Evolutionary conservation across 306 rosid genomes (phyloP).

Genomic region (Rosa lucieae): DNA sequence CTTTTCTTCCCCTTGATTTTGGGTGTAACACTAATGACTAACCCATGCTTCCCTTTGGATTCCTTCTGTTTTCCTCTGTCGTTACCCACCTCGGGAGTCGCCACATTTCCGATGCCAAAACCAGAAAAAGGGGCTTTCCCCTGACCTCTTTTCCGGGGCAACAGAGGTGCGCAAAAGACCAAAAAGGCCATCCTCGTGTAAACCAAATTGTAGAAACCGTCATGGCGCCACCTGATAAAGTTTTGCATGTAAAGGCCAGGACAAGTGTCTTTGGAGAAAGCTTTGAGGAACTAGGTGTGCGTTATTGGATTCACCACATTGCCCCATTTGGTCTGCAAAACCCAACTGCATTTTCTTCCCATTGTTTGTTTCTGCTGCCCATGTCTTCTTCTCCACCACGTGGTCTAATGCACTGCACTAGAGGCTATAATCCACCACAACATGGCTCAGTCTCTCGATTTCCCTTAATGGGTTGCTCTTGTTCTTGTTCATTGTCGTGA

Average conservation of each 20-base stretch:
- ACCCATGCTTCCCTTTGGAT: not conserved
- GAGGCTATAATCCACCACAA: constrained; percentile 13
- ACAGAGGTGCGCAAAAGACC: not conserved
- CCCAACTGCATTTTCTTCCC: not conserved
- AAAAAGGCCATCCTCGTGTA: constrained; percentile 3
- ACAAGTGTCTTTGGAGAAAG: constrained; percentile 32
- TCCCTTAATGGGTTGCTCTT: constrained; percentile 24
- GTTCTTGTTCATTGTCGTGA: constrained; percentile 15
- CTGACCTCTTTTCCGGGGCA: not conserved
- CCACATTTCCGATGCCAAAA: constrained; percentile 5
- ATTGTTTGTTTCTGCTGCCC: constrained; percentile 13
- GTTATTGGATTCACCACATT: constrained; percentile 12
- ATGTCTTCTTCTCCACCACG: constrained; percentile 29
- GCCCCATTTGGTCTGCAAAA: constrained; percentile 4
- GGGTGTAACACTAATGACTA: not conserved
- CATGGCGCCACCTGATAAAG: constrained; percentile 32
- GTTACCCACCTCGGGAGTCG: constrained; percentile 13
- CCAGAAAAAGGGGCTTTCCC: not conserved
- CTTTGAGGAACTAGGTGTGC: constrained; percentile 18
- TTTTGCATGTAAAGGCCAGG: constrained; percentile 34
- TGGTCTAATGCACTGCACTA: constrained; percentile 9
- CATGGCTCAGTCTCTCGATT: not conserved
- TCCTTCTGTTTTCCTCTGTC: not conserved
- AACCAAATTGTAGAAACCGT: not conserved
- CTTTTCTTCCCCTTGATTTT: not conserved